Conservation (phyloP, 2,329 filamentous ascomycete species). For the Monosporascus sp. region DNA sequence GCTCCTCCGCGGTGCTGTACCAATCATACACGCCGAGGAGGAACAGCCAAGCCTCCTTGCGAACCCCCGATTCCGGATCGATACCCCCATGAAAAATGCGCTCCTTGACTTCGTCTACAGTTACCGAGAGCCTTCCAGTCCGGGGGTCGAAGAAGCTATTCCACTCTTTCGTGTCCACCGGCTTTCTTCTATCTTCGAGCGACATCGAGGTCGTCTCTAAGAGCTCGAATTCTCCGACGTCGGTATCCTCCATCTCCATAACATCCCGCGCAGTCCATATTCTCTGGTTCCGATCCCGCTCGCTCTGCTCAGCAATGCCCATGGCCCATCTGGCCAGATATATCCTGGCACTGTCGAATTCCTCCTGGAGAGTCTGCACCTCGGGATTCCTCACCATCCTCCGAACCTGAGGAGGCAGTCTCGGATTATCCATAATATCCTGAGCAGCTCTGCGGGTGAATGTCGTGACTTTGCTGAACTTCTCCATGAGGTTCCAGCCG, state of each 20-base stretch:
- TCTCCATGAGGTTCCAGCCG: conserved; percentile 93
- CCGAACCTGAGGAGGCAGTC: conserved; percentile 81
- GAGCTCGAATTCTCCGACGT: conserved; percentile 93
- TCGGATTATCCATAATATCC: conserved; percentile 86
- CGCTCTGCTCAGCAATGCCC: conserved; percentile 96
- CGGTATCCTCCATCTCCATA: conserved; percentile 88
- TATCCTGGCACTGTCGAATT: conserved; percentile 92
- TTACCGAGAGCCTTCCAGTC: conserved; percentile 71
- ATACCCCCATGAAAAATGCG: conserved; percentile 94
- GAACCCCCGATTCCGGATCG: conserved; percentile 80
- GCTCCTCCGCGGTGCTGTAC: conserved; percentile 83
- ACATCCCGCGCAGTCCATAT: conserved; percentile 94
- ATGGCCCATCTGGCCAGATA: conserved; percentile 97
- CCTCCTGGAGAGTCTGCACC: conserved; percentile 90
- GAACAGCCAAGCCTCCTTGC: conserved; percentile 97
- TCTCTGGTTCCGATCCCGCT: conserved; percentile 75
- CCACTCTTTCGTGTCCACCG: conserved; percentile 82
- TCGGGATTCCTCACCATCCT: conserved; percentile 85
- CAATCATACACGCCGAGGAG: conserved; percentile 87
- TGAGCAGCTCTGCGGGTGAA: conserved; percentile 91
- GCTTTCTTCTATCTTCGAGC: conserved; percentile 69
- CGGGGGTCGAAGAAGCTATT: conserved; percentile 76
- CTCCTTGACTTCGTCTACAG: conserved; percentile 90
- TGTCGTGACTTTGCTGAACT: conserved; percentile 94
- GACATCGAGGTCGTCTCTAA: conserved; percentile 71